Percentiles rank a stretch among this genome's conserved stretches.
These are phyloP conservation scores for Rhododendron mucronatum DNA, from an alignment of 148 eudicot species.

Conservation along the genomic window DNA sequence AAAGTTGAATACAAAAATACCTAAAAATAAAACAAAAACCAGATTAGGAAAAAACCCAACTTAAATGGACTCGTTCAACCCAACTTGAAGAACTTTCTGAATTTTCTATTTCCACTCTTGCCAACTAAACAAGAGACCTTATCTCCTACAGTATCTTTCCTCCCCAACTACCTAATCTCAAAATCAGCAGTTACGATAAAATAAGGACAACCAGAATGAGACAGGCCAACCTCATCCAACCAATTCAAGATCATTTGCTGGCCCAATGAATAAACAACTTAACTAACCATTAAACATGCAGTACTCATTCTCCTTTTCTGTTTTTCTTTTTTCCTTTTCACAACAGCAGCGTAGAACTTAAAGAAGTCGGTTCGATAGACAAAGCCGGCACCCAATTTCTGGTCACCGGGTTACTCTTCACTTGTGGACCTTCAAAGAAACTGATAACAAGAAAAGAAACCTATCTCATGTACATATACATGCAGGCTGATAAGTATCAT, in stretches of 20 bases:
- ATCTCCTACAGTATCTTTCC: background rate
- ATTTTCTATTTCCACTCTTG: background rate
- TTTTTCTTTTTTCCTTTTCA: background rate
- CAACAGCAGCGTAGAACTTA: background rate
- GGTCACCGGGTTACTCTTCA: background rate
- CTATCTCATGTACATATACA: constrained; percentile 13
- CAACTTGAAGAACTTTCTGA: background rate
- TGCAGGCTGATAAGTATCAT: background rate
- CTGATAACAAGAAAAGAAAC: background rate
- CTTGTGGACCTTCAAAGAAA: background rate
- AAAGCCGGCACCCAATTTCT: background rate
- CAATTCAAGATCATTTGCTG: background rate
- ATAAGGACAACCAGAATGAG: background rate
- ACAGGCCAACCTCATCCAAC: background rate
- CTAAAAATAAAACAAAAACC: background rate
- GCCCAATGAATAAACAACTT: background rate
- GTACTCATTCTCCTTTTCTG: background rate
- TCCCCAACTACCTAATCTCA: constrained; percentile 2
- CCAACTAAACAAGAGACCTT: background rate
- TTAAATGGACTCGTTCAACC: background rate
- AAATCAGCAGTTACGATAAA: background rate
- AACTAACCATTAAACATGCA: background rate
- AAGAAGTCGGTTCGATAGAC: background rate
- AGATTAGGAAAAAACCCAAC: background rate
- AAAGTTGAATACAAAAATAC: background rate